Percentiles rank a stretch among this genome's conserved stretches.
phyloP scores from a whole-genome alignment of 495 filamentous ascomycete genomes.

The Penicillium dipodomyicola region DNA sequence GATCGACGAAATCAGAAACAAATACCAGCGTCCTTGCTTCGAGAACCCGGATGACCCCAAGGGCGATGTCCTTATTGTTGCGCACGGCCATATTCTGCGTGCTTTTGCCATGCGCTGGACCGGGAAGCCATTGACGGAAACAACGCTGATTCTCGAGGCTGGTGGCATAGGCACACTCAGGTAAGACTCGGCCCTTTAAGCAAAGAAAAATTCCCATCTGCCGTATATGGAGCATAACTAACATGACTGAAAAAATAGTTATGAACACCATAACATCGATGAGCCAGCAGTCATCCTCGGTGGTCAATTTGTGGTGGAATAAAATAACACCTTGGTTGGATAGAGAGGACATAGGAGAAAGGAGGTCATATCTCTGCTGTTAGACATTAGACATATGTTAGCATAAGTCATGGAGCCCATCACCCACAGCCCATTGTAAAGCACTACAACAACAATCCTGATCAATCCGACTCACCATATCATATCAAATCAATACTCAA shows the following conservation, averaged over 20 bases:
- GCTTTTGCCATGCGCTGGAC: constrained; percentile 92
- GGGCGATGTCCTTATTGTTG: constrained; percentile 66
- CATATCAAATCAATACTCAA: not conserved
- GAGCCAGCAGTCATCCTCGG: constrained; percentile 69
- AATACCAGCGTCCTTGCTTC: constrained; percentile 49
- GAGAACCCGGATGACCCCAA: constrained; percentile 44
- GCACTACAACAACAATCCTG: not conserved
- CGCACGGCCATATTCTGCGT: constrained; percentile 84
- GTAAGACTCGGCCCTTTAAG: constrained; percentile 37
- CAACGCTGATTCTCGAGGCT: constrained; percentile 60
- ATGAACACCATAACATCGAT: constrained; percentile 65
- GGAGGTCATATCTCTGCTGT: not conserved
- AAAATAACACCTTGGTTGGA: not conserved
- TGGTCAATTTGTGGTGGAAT: constrained; percentile 49
- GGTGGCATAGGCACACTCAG: constrained; percentile 83
- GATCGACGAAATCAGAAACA: constrained; percentile 67
- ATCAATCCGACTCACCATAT: not conserved
- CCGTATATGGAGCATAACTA: constrained; percentile 7
- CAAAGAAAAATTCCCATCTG: not conserved
- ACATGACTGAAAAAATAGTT: constrained; percentile 39
- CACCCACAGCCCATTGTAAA: not conserved
- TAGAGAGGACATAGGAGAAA: not conserved
- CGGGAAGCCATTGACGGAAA: constrained; percentile 59
- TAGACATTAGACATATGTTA: constrained; percentile 2
- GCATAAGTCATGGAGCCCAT: not conserved